Conservation (phyloP, 306 rosid genomes). For the cucumber (Cucumis sativus) region DNA sequence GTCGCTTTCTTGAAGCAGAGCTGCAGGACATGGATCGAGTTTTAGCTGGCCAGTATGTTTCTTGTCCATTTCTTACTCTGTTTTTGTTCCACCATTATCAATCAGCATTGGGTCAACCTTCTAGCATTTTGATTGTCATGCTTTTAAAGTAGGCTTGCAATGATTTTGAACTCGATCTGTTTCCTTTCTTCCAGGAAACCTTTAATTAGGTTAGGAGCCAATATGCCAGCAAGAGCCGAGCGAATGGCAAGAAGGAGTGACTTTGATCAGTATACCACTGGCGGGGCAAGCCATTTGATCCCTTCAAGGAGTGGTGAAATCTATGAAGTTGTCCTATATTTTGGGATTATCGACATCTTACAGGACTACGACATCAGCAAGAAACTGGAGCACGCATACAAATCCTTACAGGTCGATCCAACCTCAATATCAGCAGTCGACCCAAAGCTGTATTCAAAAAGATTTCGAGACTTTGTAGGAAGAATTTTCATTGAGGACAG, state of each 20-base stretch:
- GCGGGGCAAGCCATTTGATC: constrained; percentile 53
- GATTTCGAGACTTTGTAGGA: constrained; percentile 84
- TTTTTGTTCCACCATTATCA: not conserved
- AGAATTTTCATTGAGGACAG: constrained; percentile 75
- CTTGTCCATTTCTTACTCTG: not conserved
- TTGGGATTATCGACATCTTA: constrained; percentile 88
- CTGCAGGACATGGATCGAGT: constrained; percentile 83
- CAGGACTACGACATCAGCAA: constrained; percentile 93
- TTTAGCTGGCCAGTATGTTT: constrained; percentile 77
- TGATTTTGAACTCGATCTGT: not conserved
- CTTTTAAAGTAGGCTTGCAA: not conserved
- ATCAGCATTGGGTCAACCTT: not conserved
- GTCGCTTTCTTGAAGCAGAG: constrained; percentile 91
- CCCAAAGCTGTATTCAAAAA: constrained; percentile 85
- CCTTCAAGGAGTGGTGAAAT: constrained; percentile 61
- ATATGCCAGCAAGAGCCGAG: constrained; percentile 96
- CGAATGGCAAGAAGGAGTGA: constrained; percentile 72
- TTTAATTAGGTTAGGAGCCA: constrained; percentile 84
- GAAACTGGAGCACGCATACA: constrained; percentile 92
- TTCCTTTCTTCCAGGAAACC: constrained; percentile 45
- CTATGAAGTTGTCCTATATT: constrained; percentile 65
- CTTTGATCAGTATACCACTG: constrained; percentile 59
- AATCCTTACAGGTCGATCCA: constrained; percentile 82
- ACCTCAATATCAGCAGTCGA: constrained; percentile 88
- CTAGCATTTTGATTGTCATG: not conserved